These are phyloP conservation scores for Bonnemaisonia californica DNA, from an alignment of 31 red algal species.

Conservation along the genomic window DNA sequence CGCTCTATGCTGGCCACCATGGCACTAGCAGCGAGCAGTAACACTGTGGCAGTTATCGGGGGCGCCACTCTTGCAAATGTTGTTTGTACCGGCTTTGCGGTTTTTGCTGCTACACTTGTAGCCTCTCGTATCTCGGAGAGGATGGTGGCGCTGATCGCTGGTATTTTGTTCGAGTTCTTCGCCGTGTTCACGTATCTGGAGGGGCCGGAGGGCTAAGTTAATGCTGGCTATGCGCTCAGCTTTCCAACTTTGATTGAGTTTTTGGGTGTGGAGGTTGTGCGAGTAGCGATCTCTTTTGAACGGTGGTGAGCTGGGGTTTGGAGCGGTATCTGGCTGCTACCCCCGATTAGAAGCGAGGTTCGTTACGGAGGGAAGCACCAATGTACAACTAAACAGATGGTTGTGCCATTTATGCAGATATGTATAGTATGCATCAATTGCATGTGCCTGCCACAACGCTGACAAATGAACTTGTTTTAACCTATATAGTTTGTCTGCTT, in stretches of 20 bases:
- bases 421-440: not conserved
- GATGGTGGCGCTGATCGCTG: constrained; percentile 81
- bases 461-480: not conserved
- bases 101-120: constrained; percentile 79
- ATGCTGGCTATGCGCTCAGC: no score
- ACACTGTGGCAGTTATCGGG: constrained; percentile 80
- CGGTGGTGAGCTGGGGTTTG: no score
- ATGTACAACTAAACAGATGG: no score
- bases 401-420: not conserved
- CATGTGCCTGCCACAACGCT: not conserved
- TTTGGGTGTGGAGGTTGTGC: no score
- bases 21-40: constrained; percentile 87
- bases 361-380: no score
- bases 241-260: no score
- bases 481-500: constrained; percentile 67
- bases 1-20: constrained; percentile 96
- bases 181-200: constrained; percentile 82
- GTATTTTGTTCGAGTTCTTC: constrained; percentile 79
- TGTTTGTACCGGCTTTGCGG: constrained; percentile 87
- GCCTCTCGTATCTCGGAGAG: constrained; percentile 78
- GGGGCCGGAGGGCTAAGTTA: constrained; percentile 58
- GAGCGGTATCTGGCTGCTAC: no score
- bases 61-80: constrained; percentile 90
- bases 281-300: no score
- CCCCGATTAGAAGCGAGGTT: no score